A percentile compares a stretch with the other conserved stretches of the same genome.
Evolutionary conservation across 2,329 filamentous ascomycete species (phyloP).

Genomic region (Cladorrhinum sp.): DNA sequence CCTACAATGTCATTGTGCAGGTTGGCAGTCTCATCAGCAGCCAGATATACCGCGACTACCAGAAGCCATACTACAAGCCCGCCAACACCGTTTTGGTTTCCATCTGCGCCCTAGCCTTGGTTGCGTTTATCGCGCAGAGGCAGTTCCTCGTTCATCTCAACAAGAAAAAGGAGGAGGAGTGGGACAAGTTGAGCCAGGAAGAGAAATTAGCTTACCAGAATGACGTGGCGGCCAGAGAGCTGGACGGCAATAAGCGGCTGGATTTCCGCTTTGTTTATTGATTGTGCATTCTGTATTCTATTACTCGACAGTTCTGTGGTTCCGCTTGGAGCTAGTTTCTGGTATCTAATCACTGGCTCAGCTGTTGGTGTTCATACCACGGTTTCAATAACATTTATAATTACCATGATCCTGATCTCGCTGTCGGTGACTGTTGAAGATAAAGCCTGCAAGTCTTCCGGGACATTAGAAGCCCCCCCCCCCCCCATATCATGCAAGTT

Average conservation of each 20-base stretch:
- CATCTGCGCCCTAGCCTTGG: constrained; percentile 47
- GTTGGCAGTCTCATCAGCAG: constrained; percentile 42
- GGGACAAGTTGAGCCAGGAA: constrained; percentile 44
- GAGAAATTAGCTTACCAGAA: constrained; percentile 46
- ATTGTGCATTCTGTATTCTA: not conserved
- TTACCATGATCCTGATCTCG: too few species aligned
- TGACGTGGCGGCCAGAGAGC: constrained; percentile 41
- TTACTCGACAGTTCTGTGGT: too few species aligned
- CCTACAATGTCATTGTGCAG: constrained; percentile 48
- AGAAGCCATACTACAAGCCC: constrained; percentile 54
- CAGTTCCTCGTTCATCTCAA: constrained; percentile 45
- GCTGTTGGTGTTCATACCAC: too few species aligned
- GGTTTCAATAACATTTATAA: too few species aligned
- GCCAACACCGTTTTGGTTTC: constrained; percentile 58
- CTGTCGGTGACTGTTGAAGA: too few species aligned
- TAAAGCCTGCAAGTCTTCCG: too few species aligned
- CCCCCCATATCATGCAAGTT: too few species aligned
- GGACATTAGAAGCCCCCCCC: too few species aligned
- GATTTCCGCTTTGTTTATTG: constrained; percentile 51
- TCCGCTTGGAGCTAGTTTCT: too few species aligned
- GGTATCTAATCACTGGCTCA: too few species aligned
- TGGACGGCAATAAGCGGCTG: constrained; percentile 48
- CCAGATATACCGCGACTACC: constrained; percentile 51
- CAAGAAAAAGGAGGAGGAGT: constrained; percentile 45
- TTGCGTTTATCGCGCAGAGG: constrained; percentile 49